A percentile compares a stretch with the other conserved stretches of the same genome.
These are phyloP conservation scores for Paramecium caudatum DNA, from an alignment of 73 alveolate genomes.

Conservation along the genomic window DNA sequence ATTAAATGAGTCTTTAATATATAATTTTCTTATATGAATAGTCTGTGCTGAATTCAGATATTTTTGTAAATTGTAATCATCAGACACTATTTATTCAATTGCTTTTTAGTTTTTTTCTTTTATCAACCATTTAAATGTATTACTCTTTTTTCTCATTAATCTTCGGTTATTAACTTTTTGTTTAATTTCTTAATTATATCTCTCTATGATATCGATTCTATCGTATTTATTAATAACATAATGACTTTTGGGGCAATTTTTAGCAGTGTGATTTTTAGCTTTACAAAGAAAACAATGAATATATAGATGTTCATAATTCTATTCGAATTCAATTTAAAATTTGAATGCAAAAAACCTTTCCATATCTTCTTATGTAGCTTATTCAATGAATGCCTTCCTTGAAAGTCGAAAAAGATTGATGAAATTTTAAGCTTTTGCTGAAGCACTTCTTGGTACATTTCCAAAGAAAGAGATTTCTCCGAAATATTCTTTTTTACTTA, in stretches of 20 bases:
- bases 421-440: conserved; percentile 77
- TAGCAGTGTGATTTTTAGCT: neutral
- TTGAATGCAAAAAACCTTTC: conserved; percentile 10
- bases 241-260: conserved; percentile 58
- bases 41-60: neutral
- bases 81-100: neutral
- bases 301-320: neutral
- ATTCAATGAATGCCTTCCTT: neutral
- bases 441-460: conserved; percentile 76
- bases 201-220: conserved; percentile 15
- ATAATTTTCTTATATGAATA: neutral
- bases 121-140: neutral
- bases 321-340: conserved; percentile 49
- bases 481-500: conserved; percentile 63
- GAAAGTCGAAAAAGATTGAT: conserved; percentile 24
- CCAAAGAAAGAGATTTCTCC: conserved; percentile 83
- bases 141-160: neutral
- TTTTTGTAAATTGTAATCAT: conserved; percentile 7
- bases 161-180: neutral
- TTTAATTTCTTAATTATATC: neutral
- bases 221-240: conserved; percentile 21
- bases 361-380: neutral
- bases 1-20: conserved; percentile 30
- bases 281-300: conserved; percentile 30
- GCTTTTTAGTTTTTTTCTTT: neutral